Conservation (phyloP, 106 monocot species). For the Vanilla planifolia region DNA sequence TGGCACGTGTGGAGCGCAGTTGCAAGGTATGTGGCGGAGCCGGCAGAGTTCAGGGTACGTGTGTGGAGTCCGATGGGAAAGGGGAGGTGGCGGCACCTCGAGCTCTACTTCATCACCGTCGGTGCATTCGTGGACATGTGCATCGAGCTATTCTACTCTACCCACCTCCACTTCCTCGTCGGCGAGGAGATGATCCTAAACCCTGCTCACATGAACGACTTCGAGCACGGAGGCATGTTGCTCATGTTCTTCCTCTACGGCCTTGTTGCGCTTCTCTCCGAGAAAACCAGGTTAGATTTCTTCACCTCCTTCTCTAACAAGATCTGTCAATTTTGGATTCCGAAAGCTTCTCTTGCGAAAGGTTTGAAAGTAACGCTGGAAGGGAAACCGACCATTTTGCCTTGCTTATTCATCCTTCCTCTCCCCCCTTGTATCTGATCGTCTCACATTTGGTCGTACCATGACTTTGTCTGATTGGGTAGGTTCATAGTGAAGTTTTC, state of each 20-base stretch:
- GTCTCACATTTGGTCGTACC: not conserved
- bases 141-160: constrained; percentile 83
- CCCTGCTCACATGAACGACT: constrained; percentile 89
- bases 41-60: constrained; percentile 56
- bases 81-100: constrained; percentile 47
- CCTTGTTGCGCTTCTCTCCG: constrained; percentile 52
- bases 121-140: constrained; percentile 86
- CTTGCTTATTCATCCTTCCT: no score
- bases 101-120: constrained; percentile 72
- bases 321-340: no score
- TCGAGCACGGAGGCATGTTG: constrained; percentile 97
- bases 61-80: constrained; percentile 57
- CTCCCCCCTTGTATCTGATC: no score
- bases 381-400: not conserved
- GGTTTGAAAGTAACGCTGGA: not conserved
- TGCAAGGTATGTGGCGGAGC: constrained; percentile 55
- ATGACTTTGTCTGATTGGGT: no score
- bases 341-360: no score
- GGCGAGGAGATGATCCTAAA: constrained; percentile 51
- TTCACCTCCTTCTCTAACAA: not conserved
- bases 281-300: constrained; percentile 56
- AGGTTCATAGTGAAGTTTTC: no score
- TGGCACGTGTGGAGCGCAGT: constrained; percentile 88
- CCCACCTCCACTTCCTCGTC: constrained; percentile 70
- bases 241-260: constrained; percentile 98